These are phyloP conservation scores for Eucalyptus curtisii DNA, from an alignment of 345 rosid species.

Conservation along the genomic window DNA sequence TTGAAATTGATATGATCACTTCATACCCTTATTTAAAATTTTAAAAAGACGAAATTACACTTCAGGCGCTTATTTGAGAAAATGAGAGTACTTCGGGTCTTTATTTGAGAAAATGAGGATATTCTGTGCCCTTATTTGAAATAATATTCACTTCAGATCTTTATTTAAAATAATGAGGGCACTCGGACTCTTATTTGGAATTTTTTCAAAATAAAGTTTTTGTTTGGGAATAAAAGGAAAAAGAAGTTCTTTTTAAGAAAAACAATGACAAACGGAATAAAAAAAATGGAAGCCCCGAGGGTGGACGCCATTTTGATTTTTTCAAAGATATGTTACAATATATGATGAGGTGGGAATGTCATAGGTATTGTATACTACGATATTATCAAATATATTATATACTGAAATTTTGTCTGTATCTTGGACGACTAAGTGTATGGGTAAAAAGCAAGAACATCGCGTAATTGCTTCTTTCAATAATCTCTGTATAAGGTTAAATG, in stretches of 20 bases:
- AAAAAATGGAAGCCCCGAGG: not conserved
- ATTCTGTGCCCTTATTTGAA: no score
- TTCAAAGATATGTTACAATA: not conserved
- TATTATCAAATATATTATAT: not conserved
- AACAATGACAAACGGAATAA: not conserved
- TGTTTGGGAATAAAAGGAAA: not conserved
- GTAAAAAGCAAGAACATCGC: not conserved
- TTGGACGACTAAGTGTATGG: not conserved
- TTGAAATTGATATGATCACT: fast-evolving
- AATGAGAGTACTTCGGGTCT: fast-evolving
- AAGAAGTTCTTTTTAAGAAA: not conserved
- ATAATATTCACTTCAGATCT: fast-evolving
- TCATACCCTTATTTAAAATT: no score
- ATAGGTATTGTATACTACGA: not conserved
- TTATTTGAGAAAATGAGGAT: no score
- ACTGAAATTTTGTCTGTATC: not conserved
- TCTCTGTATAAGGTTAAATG: not conserved
- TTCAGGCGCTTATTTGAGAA: fast-evolving
- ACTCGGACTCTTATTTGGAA: no score
- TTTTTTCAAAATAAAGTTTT: not conserved
- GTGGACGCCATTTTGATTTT: not conserved
- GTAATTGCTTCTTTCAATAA: not conserved
- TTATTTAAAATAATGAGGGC: no score
- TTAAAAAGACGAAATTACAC: no score
- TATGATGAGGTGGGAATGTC: not conserved